Percentiles rank a stretch among this genome's conserved stretches.
Evolutionary conservation across 805 yeast genomes (phyloP).

Genomic region (Isabelozyma heimii): DNA sequence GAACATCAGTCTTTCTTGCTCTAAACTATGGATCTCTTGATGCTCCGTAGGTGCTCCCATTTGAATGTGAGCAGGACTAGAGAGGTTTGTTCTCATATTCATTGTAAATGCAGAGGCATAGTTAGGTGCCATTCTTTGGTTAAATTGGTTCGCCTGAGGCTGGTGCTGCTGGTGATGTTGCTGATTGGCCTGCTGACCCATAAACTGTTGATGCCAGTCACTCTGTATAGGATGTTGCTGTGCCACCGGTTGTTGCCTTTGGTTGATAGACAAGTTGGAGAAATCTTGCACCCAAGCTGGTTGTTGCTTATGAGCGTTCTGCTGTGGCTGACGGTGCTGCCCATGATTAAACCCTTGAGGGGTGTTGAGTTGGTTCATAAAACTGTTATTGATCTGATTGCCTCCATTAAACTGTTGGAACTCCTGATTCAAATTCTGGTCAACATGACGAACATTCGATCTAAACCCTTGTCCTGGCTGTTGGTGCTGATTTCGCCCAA

Average conservation of each 20-base stretch:
- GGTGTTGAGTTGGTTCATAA: slow-evolving; percentile 8
- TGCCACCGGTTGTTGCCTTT: slow-evolving; percentile 3
- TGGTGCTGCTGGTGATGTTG: slow-evolving; percentile 8
- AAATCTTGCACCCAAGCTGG: slow-evolving; percentile 30
- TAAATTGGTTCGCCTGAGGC: slow-evolving; percentile 5
- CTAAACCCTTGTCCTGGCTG: slow-evolving; percentile 12
- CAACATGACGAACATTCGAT: slow-evolving; percentile 18
- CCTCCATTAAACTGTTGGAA: slow-evolving; percentile 29
- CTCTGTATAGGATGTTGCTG: slow-evolving; percentile 5
- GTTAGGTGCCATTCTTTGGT: slow-evolving; percentile 5
- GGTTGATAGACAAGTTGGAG: slow-evolving; percentile 17
- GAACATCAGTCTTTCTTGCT: slow-evolving; percentile 21
- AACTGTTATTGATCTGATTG: background rate
- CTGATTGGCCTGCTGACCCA: slow-evolving; percentile 12
- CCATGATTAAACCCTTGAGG: slow-evolving; percentile 7
- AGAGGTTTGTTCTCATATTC: slow-evolving; percentile 17
- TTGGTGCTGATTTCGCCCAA: slow-evolving; percentile 3
- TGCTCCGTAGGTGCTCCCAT: slow-evolving; percentile 18
- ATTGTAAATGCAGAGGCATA: slow-evolving; percentile 7
- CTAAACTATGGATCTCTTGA: slow-evolving; percentile 23
- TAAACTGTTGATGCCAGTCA: slow-evolving; percentile 27
- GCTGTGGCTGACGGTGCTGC: slow-evolving; percentile 5
- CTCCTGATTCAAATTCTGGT: slow-evolving; percentile 35
- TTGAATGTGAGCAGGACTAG: slow-evolving; percentile 10
- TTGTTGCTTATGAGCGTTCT: slow-evolving; percentile 5